Conservation (phyloP, 2,329 filamentous ascomycete genomes). For the Pseudofabraea citricarpa region DNA sequence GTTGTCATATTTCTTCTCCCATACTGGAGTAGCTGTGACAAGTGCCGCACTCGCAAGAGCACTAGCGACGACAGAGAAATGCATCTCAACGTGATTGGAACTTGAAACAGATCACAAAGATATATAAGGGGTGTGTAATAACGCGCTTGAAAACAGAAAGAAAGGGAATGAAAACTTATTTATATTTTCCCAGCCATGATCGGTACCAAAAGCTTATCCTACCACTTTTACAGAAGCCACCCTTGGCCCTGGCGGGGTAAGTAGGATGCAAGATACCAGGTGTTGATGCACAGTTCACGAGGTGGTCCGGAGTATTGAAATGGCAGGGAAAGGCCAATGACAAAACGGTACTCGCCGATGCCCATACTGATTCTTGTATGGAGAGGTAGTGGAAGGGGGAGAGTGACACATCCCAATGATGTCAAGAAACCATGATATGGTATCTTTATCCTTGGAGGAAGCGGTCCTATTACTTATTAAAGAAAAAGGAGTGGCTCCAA, state of each 20-base stretch:
- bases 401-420: not conserved
- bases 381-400: not conserved
- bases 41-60: slow-evolving; percentile 5
- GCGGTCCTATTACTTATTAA: too few relatives aligned
- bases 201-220: not conserved
- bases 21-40: slow-evolving; percentile 4
- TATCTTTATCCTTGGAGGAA: too few relatives aligned
- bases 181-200: too few relatives aligned
- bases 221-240: not conserved
- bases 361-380: not conserved
- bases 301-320: not conserved
- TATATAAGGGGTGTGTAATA: not conserved
- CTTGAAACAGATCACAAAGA: not conserved
- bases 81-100: slow-evolving; percentile 5
- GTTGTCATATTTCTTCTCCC: too few relatives aligned
- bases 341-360: not conserved
- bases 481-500: too few relatives aligned
- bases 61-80: slow-evolving; percentile 4
- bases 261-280: not conserved
- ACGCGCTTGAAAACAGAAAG: not conserved
- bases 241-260: not conserved
- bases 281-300: not conserved
- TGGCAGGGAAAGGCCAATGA: not conserved
- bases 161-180: not conserved
- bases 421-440: too few relatives aligned